Evolutionary conservation across 495 filamentous ascomycete genomes (phyloP).

Genomic region (Talaromyces borbonicus): DNA sequence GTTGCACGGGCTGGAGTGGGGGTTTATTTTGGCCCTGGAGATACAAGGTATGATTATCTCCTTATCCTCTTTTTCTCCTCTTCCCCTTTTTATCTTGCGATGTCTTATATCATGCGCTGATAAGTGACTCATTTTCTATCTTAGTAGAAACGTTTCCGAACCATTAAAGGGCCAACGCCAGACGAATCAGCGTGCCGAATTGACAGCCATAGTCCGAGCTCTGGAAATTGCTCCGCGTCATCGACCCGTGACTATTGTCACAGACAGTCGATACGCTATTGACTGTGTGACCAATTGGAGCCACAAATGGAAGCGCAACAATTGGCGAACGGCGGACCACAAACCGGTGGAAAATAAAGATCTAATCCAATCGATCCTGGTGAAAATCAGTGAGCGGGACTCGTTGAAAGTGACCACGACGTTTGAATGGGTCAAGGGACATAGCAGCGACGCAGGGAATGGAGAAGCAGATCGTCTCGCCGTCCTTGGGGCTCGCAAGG

Average conservation of each 20-base stretch:
- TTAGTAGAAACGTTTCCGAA: conserved; percentile 75
- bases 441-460: conserved; percentile 59
- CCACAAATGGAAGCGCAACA: conserved; percentile 63
- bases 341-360: conserved; percentile 80
- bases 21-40: conserved; percentile 71
- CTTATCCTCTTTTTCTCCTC: no score
- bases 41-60: conserved; percentile 57
- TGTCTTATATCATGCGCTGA: no score
- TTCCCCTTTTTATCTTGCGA: no score
- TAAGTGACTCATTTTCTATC: conserved; percentile 17
- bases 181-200: conserved; percentile 91
- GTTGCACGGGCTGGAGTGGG: conserved; percentile 75
- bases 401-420: conserved; percentile 48
- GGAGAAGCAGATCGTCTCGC: conserved; percentile 73
- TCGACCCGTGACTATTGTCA: conserved; percentile 58
- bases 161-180: conserved; percentile 62
- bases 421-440: conserved; percentile 86
- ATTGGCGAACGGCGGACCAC: conserved; percentile 61
- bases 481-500: conserved; percentile 44
- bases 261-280: conserved; percentile 82
- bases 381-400: conserved; percentile 61
- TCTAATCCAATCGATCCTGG: conserved; percentile 61
- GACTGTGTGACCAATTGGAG: conserved; percentile 86
- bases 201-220: conserved; percentile 77
- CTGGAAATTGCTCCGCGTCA: conserved; percentile 63